A percentile compares a stretch with the other conserved stretches of the same genome.
These are phyloP conservation scores for Phlebiopsis gigantea DNA, from an alignment of 768 basidiomycete genomes.

Conservation along the genomic window DNA sequence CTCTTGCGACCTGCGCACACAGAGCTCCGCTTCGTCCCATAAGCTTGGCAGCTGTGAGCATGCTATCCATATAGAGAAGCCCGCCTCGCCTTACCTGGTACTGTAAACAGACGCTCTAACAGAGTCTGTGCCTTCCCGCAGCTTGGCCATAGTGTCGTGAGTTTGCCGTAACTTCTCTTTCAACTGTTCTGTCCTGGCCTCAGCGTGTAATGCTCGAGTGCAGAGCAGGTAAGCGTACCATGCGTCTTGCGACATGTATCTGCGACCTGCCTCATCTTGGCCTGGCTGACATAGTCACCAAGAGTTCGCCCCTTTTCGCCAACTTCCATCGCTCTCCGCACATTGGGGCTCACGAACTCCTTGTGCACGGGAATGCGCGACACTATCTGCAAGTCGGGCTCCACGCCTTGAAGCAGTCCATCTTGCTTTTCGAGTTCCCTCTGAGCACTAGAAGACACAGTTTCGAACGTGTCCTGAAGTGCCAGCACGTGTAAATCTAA, in stretches of 20 bases:
- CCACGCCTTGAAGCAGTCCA: conserved; percentile 53
- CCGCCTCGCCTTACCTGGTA: conserved; percentile 36
- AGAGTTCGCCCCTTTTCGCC: conserved; percentile 66
- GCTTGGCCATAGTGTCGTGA: conserved; percentile 44
- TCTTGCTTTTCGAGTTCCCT: conserved; percentile 67
- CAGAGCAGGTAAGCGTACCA: no score
- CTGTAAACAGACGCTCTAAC: conserved; percentile 47
- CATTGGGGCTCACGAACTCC: conserved; percentile 67
- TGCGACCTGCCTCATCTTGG: conserved; percentile 77
- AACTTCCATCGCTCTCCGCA: conserved; percentile 64
- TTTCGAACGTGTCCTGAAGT: conserved; percentile 62
- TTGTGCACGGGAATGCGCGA: conserved; percentile 61
- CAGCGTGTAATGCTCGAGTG: conserved; percentile 14
- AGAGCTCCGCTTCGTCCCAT: conserved; percentile 55
- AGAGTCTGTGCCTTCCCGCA: conserved; percentile 55
- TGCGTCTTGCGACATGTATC: conserved; percentile 66
- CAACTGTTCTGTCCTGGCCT: conserved; percentile 47
- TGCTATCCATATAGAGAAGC: not conserved
- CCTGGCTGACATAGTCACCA: conserved; percentile 75
- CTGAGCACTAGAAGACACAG: conserved; percentile 47
- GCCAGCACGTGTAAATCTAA: conserved; percentile 71
- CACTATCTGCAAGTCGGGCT: conserved; percentile 70
- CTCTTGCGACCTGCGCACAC: conserved; percentile 53
- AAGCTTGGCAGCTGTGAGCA: conserved; percentile 33
- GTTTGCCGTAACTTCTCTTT: conserved; percentile 46